Evolutionary conservation across 495 filamentous ascomycete genomes (phyloP).

Genomic region (Penicillium robsamsonii): DNA sequence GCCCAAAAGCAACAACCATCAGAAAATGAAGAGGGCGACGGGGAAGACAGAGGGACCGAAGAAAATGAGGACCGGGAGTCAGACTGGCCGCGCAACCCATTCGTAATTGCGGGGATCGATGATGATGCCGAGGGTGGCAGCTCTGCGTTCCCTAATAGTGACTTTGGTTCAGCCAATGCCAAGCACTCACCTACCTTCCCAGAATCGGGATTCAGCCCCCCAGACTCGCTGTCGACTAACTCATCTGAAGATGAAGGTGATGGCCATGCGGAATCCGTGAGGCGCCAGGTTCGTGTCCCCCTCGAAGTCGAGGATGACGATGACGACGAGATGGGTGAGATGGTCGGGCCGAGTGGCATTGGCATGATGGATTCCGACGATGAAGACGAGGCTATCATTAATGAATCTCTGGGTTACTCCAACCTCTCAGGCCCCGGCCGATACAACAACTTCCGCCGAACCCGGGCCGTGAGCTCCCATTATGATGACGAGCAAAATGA

Average conservation of each 20-base stretch:
- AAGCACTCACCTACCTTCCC: conserved; percentile 40
- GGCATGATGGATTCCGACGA: conserved; percentile 47
- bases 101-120: conserved; percentile 44
- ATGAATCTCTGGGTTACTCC: conserved; percentile 46
- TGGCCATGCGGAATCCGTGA: conserved; percentile 31
- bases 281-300: conserved; percentile 42
- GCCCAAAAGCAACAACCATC: conserved; percentile 61
- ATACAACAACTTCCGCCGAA: conserved; percentile 36
- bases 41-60: conserved; percentile 24
- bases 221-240: conserved; percentile 41
- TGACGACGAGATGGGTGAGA: conserved; percentile 51
- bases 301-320: conserved; percentile 50
- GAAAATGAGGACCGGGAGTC: conserved; percentile 25
- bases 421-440: conserved; percentile 36
- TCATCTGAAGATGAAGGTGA: conserved; percentile 45
- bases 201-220: conserved; percentile 43
- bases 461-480: conserved; percentile 35
- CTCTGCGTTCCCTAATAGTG: conserved; percentile 38
- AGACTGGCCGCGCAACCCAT: conserved; percentile 43
- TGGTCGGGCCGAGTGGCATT: conserved; percentile 42
- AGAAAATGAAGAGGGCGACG: conserved; percentile 33
- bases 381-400: conserved; percentile 50
- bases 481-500: conserved; percentile 46
- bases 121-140: conserved; percentile 46
- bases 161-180: conserved; percentile 32